Base-by-base conservation (phyloP, 2,329 filamentous ascomycete genomes). In the Coleophoma eucalyptorum region DNA sequence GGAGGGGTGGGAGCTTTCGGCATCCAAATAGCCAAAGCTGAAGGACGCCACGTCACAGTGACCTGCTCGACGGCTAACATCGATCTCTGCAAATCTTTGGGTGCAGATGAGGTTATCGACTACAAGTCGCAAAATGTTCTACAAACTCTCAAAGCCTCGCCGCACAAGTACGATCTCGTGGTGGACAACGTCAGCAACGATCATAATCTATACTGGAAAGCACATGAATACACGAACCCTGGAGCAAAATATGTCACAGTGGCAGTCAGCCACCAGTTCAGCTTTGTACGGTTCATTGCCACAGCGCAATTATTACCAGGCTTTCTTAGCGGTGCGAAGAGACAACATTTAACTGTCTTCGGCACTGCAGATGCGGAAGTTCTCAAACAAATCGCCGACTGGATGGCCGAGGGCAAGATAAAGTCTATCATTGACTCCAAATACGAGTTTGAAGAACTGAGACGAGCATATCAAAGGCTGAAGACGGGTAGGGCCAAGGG, bases 1-100 rank as follows among this genome's bases (percentile, higher is more conserved):
- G 84, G 84, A 4, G 84, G 83, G 0, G 77, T 74, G 1, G 84
- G 84, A 0, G 73, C 75, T 0, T 84, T 76, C 50, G 76, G 72
- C 1, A 80, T 87, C 50, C 84, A 87, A 60, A 76, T 87, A 42
- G 83, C 81, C 6, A 86, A 85, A 62, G 68, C 71, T 0, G 58
- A 81, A 2, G 83, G 81, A 0, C 83, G 78, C 53, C 68, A 77
- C 50, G 83, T 87, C 32, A 80, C 77, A 2, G 71, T 72, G 2
- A 76, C 74, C 2, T 87, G 84, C 60, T 86, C 81, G 5, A 72
- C 68, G 0, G 64, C 64, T 5, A 88, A 87, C 60, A 69, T 75
- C 0, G 73, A 78, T 38, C 64, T 87, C 1, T 83, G 80, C 61
- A 74, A 73, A 52, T 66, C 67, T 2, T 65, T 87, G 0, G 84